Base-by-base conservation (phyloP, 345 rosid genomes). In the Diplotaxis tenuifolia region DNA sequence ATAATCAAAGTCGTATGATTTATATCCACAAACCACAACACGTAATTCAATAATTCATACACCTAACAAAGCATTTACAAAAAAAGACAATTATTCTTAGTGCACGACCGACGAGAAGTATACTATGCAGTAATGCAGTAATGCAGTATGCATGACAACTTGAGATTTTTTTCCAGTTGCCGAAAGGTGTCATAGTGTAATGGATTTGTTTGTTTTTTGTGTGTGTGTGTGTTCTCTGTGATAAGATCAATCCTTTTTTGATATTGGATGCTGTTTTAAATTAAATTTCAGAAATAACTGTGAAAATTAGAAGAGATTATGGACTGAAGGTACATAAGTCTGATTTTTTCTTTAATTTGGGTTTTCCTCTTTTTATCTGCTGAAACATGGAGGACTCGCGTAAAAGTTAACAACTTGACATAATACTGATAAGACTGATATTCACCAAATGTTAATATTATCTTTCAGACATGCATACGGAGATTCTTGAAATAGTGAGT, bases 101-200 rank as follows among this genome's bases (percentile, higher is more conserved):
- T 62, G 68, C 75, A 50, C 38, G 68, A 62, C 75, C 61, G 53
- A 52, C 40, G 60, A 22, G 14, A 34, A 45, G 50, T 45, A 45
- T 45, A 45, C 19, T n/a, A 45, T 6, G 50, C 15, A 45, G 19
- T n/a, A n/a, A n/a, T n/a, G n/a, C n/a, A n/a, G n/a, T n/a, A n/a
- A n/a, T n/a, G n/a, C n/a, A n/a, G n/a, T n/a, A n/a, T n/a, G n/a
- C n/a, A n/a, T n/a, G 19, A 45, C 50, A 45, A n/a, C 18, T 45
- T 45, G 50, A 18, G 18, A 7, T 45, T 45, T 45, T 36, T 36
- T 42, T 11, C 14, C 4, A 11, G 50, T 45, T n/a, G 3, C 28
- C 28, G n/a, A 45, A n/a, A 45, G 7, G 18, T 45, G 34, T 29
- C 7, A 19, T 45, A n/a, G 9, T n/a, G 50, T 45, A 45, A 45